phyloP scores from a whole-genome alignment of 2,329 filamentous ascomycete genomes.

The Chaetomiaceae sp. region DNA sequence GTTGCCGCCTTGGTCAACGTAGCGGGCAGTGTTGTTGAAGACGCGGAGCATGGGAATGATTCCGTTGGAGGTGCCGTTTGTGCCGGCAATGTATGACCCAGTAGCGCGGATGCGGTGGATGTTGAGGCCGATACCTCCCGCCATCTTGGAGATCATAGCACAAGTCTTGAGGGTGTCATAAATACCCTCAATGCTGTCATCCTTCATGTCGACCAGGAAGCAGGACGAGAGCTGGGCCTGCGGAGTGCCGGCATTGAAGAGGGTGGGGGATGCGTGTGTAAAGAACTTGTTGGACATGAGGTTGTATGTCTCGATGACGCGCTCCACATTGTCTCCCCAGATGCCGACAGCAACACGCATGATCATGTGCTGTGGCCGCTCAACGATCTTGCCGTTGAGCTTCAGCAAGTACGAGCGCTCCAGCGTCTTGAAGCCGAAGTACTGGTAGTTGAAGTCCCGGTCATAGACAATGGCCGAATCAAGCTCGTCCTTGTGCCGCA shows the following conservation, averaged over 20 bases:
- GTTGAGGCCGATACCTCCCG: conserved; percentile 95
- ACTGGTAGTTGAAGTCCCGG: conserved; percentile 99
- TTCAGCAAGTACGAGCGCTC: conserved; percentile 97
- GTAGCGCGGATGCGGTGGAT: conserved; percentile 95
- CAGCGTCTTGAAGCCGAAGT: conserved; percentile 98
- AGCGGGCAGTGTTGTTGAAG: conserved; percentile 98
- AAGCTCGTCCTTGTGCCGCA: conserved; percentile 93
- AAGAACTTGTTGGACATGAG: conserved; percentile 99
- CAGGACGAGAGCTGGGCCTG: conserved; percentile 93
- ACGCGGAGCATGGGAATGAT: conserved; percentile 97
- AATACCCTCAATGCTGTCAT: conserved; percentile 98
- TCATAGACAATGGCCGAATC: conserved; percentile 99
- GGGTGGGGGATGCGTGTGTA: conserved; percentile 93
- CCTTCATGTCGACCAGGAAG: conserved; percentile 99
- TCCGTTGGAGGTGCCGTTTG: conserved; percentile 96
- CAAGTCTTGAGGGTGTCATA: conserved; percentile 99
- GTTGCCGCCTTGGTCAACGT: conserved; percentile 98
- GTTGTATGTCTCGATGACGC: conserved; percentile 95
- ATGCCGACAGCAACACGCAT: conserved; percentile 99
- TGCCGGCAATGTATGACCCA: conserved; percentile 95
- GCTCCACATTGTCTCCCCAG: conserved; percentile 91
- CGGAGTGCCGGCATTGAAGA: conserved; percentile 97
- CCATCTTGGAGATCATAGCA: conserved; percentile 99
- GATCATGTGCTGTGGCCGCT: conserved; percentile 98
- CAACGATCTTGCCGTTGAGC: conserved; percentile 91